A percentile compares a stretch with the other conserved stretches of the same genome.
Conservation (phyloP, 495 filamentous ascomycete species). For the Podospora bellae-mahoneyi region DNA sequence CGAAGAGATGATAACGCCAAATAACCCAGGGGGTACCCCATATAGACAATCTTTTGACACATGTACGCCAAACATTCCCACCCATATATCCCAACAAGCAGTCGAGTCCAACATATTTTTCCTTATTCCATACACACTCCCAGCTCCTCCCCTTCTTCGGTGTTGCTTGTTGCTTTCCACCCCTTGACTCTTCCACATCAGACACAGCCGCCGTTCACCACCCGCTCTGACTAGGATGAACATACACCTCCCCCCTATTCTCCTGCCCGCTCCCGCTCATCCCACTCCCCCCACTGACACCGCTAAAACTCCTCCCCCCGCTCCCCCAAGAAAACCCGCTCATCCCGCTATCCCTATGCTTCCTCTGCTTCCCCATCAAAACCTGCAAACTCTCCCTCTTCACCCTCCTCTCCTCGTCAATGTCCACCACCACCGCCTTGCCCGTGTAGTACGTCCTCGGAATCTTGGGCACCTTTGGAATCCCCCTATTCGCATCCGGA, state of each 20-base stretch:
- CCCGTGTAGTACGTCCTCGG: slow-evolving; percentile 10
- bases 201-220: background rate
- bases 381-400: slow-evolving; percentile 6
- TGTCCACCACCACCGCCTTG: slow-evolving; percentile 1
- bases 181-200: too few relatives aligned
- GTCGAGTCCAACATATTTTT: background rate
- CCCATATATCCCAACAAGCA: too few relatives aligned
- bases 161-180: background rate
- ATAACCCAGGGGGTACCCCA: background rate
- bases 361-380: background rate
- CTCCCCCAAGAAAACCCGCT: background rate
- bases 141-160: background rate
- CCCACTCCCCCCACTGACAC: background rate
- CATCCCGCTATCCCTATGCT: background rate
- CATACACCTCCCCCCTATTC: background rate
- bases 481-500: slow-evolving; percentile 38
- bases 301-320: background rate
- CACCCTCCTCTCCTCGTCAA: slow-evolving; percentile 9
- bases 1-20: background rate
- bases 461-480: slow-evolving; percentile 36
- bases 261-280: background rate
- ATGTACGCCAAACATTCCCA: background rate
- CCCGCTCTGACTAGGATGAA: background rate
- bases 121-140: background rate
- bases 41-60: background rate